Percentiles rank a stretch among this genome's conserved stretches.
Conservation (phyloP, 2,329 filamentous ascomycete species). For the Botrytis cinerea region DNA sequence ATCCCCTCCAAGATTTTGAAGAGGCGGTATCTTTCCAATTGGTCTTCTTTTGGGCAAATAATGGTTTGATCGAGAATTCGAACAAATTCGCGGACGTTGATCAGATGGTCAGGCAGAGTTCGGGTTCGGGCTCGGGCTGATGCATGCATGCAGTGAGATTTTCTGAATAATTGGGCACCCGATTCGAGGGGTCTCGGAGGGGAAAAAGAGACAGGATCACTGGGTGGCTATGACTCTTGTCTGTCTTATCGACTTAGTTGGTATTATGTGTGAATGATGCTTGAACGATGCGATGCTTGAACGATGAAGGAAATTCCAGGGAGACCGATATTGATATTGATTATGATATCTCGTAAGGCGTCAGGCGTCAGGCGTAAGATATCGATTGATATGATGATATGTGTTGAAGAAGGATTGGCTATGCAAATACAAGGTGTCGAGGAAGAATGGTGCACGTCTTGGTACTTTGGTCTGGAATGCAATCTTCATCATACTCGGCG, state of each 20-base stretch:
- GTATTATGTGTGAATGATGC: too few species aligned
- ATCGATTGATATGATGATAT: constrained; percentile 24
- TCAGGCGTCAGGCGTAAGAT: not conserved
- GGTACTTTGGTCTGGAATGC: too few species aligned
- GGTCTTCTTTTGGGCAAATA: not conserved
- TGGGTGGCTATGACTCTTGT: constrained; percentile 15
- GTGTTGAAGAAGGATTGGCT: constrained; percentile 38
- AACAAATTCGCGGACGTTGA: not conserved
- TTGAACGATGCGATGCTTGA: not conserved
- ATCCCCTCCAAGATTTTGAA: not conserved
- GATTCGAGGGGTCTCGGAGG: constrained; percentile 23
- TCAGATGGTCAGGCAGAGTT: constrained; percentile 22
- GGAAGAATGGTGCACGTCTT: constrained; percentile 36
- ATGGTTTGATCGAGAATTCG: not conserved
- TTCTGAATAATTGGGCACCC: not conserved
- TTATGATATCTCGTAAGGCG: not conserved
- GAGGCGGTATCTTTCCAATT: not conserved
- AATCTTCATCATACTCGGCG: not conserved
- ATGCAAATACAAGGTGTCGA: constrained; percentile 24
- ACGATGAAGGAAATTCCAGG: not conserved
- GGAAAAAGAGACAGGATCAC: constrained; percentile 20
- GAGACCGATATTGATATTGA: not conserved
- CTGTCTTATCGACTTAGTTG: not conserved
- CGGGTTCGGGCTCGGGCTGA: constrained; percentile 14
- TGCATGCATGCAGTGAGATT: constrained; percentile 26